These are phyloP conservation scores for Apiotrichum montevideense DNA, from an alignment of 1,284 basidiomycete species.

Conservation along the genomic window DNA sequence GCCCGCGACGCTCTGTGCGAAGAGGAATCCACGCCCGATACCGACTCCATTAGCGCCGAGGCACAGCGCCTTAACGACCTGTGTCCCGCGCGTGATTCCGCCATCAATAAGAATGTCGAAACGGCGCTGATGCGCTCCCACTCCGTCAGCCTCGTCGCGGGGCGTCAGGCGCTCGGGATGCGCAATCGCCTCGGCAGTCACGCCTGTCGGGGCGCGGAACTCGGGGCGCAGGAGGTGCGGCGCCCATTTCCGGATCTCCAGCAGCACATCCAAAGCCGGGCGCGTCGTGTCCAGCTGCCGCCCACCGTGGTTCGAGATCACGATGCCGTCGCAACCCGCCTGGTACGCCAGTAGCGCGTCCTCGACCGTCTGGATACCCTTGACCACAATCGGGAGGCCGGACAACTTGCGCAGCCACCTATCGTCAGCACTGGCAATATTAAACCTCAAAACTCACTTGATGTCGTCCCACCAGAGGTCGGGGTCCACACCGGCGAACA, in stretches of 20 bases:
- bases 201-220: slow-evolving; percentile 34
- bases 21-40: slow-evolving; percentile 82
- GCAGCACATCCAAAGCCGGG: slow-evolving; percentile 68
- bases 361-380: slow-evolving; percentile 57
- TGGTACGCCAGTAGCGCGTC: slow-evolving; percentile 49
- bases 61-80: slow-evolving; percentile 85
- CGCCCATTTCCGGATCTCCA: slow-evolving; percentile 55
- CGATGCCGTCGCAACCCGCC: slow-evolving; percentile 48
- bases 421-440: neutral
- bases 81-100: slow-evolving; percentile 77
- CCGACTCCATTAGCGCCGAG: slow-evolving; percentile 86
- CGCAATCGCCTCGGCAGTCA: slow-evolving; percentile 45
- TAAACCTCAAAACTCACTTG: slow-evolving; percentile 15
- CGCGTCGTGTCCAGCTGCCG: slow-evolving; percentile 51
- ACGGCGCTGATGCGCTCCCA: slow-evolving; percentile 8
- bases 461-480: slow-evolving; percentile 42
- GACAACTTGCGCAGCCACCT: slow-evolving; percentile 67
- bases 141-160: slow-evolving; percentile 8
- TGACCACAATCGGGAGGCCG: slow-evolving; percentile 73
- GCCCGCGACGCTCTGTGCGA: slow-evolving; percentile 84
- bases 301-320: slow-evolving; percentile 53
- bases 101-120: slow-evolving; percentile 80
- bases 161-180: slow-evolving; percentile 65
- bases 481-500: slow-evolving; percentile 41
- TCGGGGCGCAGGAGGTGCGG: slow-evolving; percentile 38